Conservation (phyloP, 768 basidiomycete genomes). For the Phanerochaete sordida region DNA sequence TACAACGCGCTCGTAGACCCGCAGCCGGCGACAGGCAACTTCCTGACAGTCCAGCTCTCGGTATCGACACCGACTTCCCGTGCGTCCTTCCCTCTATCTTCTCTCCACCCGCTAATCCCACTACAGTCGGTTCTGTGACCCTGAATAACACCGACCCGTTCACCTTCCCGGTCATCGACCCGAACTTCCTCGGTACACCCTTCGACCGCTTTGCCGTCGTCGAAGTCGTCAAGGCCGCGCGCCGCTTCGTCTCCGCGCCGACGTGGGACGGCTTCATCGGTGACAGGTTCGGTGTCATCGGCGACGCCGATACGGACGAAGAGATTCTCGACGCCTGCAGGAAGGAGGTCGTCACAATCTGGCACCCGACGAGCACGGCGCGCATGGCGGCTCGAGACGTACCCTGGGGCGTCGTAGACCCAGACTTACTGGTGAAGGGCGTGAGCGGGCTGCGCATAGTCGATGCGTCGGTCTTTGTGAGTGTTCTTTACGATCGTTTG, state of each 20-base stretch:
- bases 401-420: constrained; percentile 19
- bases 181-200: constrained; percentile 15
- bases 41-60: constrained; percentile 1
- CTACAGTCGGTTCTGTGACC: constrained; percentile 21
- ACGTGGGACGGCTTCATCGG: constrained; percentile 7
- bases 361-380: constrained; percentile 34
- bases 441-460: constrained; percentile 17
- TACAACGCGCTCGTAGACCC: background rate
- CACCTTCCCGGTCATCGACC: constrained; percentile 22
- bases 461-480: constrained; percentile 31
- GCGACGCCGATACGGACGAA: constrained; percentile 25
- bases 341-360: constrained; percentile 17
- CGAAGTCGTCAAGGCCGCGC: constrained; percentile 10
- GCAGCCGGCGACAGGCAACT: constrained; percentile 8
- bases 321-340: constrained; percentile 25
- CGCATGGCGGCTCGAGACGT: constrained; percentile 29
- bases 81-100: background rate
- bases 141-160: constrained; percentile 20
- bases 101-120: background rate
- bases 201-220: constrained; percentile 27
- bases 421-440: constrained; percentile 18
- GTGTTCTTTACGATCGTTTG: too few relatives aligned
- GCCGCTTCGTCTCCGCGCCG: constrained; percentile 3
- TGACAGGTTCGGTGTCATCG: constrained; percentile 7
- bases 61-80: constrained; percentile 9